A percentile compares a stretch with the other conserved stretches of the same genome.
phyloP scores from a whole-genome alignment of 192 early-diverging fungal genomes.

The Linnemannia schmuckeri region DNA sequence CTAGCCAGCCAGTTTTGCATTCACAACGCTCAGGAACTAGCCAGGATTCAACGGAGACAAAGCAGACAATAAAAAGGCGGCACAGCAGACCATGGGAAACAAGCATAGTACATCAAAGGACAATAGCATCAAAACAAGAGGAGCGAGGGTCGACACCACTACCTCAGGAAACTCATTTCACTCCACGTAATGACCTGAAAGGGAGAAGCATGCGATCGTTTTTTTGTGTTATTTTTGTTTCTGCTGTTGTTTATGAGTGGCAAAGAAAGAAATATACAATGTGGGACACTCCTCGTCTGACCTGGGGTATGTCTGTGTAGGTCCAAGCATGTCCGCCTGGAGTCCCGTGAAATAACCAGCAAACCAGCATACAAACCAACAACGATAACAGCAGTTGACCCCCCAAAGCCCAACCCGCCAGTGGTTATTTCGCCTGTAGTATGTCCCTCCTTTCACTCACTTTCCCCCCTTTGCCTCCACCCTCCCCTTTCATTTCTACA shows the following conservation, averaged over 20 bases:
- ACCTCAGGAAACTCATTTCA: conserved; percentile 25
- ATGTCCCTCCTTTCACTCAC: background rate
- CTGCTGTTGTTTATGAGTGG: background rate
- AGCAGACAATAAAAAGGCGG: background rate
- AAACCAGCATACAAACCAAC: conserved; percentile 18
- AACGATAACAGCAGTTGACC: conserved; percentile 3
- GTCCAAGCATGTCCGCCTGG: conserved; percentile 20
- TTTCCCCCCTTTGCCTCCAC: background rate
- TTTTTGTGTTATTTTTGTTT: conserved; percentile 3
- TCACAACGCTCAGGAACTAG: background rate
- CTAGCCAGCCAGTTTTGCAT: background rate
- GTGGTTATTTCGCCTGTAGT: conserved; percentile 3
- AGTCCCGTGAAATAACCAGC: conserved; percentile 1
- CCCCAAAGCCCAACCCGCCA: background rate
- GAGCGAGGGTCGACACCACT: conserved; percentile 39
- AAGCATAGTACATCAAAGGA: conserved; percentile 41
- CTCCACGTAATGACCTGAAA: conserved; percentile 27
- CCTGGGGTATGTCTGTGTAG: conserved; percentile 21
- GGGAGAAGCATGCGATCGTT: background rate
- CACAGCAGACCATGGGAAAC: conserved; percentile 36
- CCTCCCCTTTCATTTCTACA: background rate
- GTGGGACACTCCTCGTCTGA: conserved; percentile 11
- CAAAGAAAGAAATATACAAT: background rate
- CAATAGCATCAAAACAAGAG: conserved; percentile 32
- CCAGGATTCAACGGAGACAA: background rate